Evolutionary conservation across 2,329 filamentous ascomycete genomes (phyloP), one percentile per base, ranked within the genome.

Genomic region (Cadophora sp.): DNA sequence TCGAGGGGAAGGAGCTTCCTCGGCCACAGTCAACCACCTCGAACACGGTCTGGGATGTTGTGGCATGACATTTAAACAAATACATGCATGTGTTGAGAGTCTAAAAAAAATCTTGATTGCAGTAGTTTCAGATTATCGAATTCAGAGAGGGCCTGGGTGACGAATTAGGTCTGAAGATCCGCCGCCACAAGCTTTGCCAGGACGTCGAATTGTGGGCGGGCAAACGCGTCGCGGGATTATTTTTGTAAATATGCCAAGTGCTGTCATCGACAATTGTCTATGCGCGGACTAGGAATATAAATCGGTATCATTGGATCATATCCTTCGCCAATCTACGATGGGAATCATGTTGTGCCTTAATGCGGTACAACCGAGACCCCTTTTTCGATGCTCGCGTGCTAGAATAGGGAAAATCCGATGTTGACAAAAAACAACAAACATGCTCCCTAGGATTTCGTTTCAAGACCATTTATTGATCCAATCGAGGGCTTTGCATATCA

Each of bases 11-110:
- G 36, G 55, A 58, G 33, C 33, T 60, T 56, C 39, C 47, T 65
- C 63, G 63, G 63, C 33, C 27, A 43, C 24, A 8, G 18, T 53
- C 50, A 53, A 53, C 50, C 50, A 53, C 50, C 50, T 33, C 36
- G 36, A 39, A 9, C 36, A 39, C 8, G 11, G 36, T 39, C 36
- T 39, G 36, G 36, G 36, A 33, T 53, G 14, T 53, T 16, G 50
- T 48, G 51, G 53, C 62, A 59, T 64, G 16, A 22, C 43, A 39
- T n/a, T 62, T 9, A n/a, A n/a, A n/a, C 24, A 14, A 50, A 4
- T 1, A 16, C 33, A 18, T 24, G 27, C 24, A 53, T 53, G 14
- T 53, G n/a, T 7, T 58, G 36, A 18, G 20, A 24, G 20, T 20
- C 36, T 43, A 43, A 22, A 18, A 14, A 41, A 24, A 24, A 18